phyloP scores from a whole-genome alignment of 2,329 filamentous ascomycete genomes.

The Bipolaris cookei region DNA sequence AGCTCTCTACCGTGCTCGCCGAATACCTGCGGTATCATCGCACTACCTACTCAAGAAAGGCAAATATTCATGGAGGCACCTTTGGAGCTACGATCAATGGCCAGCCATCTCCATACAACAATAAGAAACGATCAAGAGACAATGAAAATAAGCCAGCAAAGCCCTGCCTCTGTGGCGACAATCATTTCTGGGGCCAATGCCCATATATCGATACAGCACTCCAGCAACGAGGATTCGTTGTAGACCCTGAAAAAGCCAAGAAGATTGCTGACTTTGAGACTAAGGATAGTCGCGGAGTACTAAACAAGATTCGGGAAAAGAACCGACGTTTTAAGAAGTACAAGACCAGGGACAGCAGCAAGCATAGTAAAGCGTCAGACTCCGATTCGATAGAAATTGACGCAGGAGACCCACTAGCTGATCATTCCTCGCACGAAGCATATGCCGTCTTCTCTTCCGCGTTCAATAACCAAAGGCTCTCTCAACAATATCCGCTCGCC shows the following conservation, averaged over 20 bases:
- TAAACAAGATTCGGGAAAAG: constrained; percentile 5
- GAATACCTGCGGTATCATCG: constrained; percentile 15
- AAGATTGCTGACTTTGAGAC: constrained; percentile 7
- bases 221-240: constrained; percentile 13
- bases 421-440: not conserved
- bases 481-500: not conserved
- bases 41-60: no score
- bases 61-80: no score
- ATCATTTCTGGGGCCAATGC: constrained; percentile 19
- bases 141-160: no score
- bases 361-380: not conserved
- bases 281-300: not conserved
- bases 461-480: not conserved
- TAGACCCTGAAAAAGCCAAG: constrained; percentile 23
- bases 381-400: constrained; percentile 17
- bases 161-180: no score
- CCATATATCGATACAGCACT: constrained; percentile 14
- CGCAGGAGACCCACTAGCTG: constrained; percentile 3
- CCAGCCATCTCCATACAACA: no score
- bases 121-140: no score
- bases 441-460: constrained; percentile 12
- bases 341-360: not conserved
- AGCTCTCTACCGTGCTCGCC: constrained; percentile 10
- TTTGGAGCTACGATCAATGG: no score
- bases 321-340: constrained; percentile 7